Base-by-base conservation (phyloP, 2,329 filamentous ascomycete genomes). In the Acephala macrosclerotiorum region DNA sequence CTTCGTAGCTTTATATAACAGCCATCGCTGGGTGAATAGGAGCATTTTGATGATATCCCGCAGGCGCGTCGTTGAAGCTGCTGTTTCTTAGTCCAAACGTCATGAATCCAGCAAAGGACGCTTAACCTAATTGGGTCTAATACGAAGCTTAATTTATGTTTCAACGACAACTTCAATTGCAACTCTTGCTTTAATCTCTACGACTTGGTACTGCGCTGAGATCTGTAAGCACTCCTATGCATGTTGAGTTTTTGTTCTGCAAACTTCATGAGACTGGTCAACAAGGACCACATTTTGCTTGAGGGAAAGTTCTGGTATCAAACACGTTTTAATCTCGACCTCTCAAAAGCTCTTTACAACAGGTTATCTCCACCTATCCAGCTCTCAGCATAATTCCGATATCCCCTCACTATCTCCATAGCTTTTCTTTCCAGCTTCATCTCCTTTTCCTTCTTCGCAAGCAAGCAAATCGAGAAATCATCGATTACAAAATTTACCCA, bases 1-100 rank as follows among this genome's bases (percentile, higher is more conserved):
- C 26, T 29, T 53, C 12, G 49, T 53, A 29, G 49, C 7, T 33
- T 53, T 53, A 53, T 53, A 53, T 53, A 53, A 53, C 26, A 53
- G 49, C 49, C 49, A 53, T 53, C 25, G 40, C 12, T 47, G 58
- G 14, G 26, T 20, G n/a, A 35, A 47, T 49, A 49, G 25, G 11
- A 62, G 14, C 49, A 53, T 53, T 26, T 53, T 53, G 49, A 33
- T 7, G 18, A 16, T 29, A 29, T 26, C 1, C 14, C 1, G 22
- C 22, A 18, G 25, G 49, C 14, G 49, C 25, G 22, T 33, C 3
- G 1, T 53, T 53, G 49, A 33, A 49, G 45, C 45, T 53, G 25
- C 14, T 42, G 38, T 42, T 42, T 12, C 4, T 11, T 11, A n/a
- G 14, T 33, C 49, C 12, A 16, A 29, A 29, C 49, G 49, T 53